A percentile compares a stretch with the other conserved stretches of the same genome.
These are phyloP conservation scores for Wickerhamomyces canadensis DNA, from an alignment of 805 yeast species.

Conservation along the genomic window DNA sequence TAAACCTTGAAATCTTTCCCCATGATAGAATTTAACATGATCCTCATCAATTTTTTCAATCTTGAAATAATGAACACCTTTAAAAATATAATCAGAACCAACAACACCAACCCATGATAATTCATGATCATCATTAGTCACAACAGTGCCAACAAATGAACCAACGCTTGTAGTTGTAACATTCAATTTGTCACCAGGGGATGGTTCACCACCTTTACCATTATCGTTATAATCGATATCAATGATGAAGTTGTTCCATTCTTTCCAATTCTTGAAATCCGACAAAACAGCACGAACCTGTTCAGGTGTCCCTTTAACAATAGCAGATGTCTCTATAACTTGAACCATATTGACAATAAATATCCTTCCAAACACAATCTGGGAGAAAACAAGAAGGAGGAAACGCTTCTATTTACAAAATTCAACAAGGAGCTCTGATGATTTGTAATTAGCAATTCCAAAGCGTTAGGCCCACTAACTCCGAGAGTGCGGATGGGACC, in stretches of 20 bases:
- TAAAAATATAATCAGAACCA: background rate
- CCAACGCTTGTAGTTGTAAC: background rate
- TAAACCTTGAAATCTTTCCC: conserved; percentile 3
- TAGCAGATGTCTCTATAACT: too few relatives aligned
- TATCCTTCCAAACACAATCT: too few relatives aligned
- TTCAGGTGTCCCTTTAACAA: conserved; percentile 3
- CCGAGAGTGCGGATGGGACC: too few relatives aligned
- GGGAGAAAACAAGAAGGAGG: too few relatives aligned
- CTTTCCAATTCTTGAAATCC: conserved; percentile 1
- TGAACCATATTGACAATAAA: too few relatives aligned
- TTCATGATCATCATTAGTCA: background rate
- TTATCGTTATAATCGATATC: background rate
- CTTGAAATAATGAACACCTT: conserved; percentile 5
- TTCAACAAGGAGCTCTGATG: too few relatives aligned
- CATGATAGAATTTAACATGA: conserved; percentile 2
- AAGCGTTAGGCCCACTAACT: too few relatives aligned
- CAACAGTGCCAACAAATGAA: background rate
- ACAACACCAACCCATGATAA: conserved; percentile 5
- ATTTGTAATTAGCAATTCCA: background rate
- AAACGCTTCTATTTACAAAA: too few relatives aligned
- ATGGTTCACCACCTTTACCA: background rate
- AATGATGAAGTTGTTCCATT: conserved; percentile 2
- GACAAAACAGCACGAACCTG: conserved; percentile 3
- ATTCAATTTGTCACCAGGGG: background rate
- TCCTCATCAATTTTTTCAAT: conserved; percentile 3